Percentiles rank a stretch among this genome's conserved stretches.
phyloP scores from a whole-genome alignment of 306 rosid genomes.

The Urtica urens region DNA sequence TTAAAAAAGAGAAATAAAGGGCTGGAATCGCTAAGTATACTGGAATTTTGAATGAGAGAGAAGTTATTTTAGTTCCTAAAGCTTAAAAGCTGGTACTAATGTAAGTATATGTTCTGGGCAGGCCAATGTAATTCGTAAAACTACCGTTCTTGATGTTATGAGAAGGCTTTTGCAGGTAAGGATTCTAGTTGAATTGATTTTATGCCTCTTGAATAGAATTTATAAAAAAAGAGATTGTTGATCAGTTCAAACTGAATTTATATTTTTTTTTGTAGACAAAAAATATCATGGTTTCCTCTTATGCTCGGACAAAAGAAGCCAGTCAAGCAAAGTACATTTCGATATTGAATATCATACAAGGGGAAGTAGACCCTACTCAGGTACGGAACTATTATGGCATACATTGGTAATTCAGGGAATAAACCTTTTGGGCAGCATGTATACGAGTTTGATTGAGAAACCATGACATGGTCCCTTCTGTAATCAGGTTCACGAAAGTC shows the following conservation, averaged over 20 bases:
- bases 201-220: too few species aligned
- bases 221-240: constrained; percentile 3
- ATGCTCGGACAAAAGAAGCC: constrained; percentile 97
- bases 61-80: not conserved
- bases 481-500: constrained; percentile 91
- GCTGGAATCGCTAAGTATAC: too few species aligned
- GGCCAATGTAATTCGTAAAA: constrained; percentile 95
- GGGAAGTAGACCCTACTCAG: constrained; percentile 99
- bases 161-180: constrained; percentile 93
- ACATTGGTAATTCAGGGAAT: too few species aligned
- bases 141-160: constrained; percentile 98
- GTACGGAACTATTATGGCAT: constrained; percentile 22
- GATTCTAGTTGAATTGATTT: too few species aligned
- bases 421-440: not conserved
- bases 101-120: constrained; percentile 26
- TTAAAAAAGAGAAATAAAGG: too few species aligned
- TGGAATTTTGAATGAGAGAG: not conserved
- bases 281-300: constrained; percentile 96
- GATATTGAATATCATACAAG: constrained; percentile 92
- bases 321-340: constrained; percentile 99
- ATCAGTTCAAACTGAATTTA: constrained; percentile 20
- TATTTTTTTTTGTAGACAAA: constrained; percentile 54
- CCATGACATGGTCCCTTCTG: not conserved
- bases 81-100: constrained; percentile 8
- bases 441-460: not conserved